Evolutionary conservation across 2,329 filamentous ascomycete genomes (phyloP), one percentile per base, ranked within the genome.

Genomic region (Colletotrichum sp.): DNA sequence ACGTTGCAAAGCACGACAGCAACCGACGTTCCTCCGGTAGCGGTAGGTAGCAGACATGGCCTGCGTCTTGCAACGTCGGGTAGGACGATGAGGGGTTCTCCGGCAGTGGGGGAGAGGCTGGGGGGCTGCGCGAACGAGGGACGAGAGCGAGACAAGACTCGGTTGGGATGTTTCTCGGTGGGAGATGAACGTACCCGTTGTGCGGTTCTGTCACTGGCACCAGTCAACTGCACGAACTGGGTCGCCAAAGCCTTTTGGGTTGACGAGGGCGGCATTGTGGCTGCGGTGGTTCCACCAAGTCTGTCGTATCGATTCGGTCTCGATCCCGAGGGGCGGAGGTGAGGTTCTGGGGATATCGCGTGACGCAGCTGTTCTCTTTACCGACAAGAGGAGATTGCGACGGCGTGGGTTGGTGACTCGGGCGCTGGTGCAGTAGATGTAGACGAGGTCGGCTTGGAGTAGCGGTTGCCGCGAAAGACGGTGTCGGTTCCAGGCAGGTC

Each of bases 211-310:
- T 88, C 88, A 18, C 82, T 81, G 18, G 85, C 84, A 39, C 87
- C 87, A 13, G 88, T 89, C 63, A 87, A 79, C 66, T 82, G 78
- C 66, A 86, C 80, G 78, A 90, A 89, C 80, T 88, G 83, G 66
- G 80, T 78, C 76, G 86, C 81, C 78, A 87, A 74, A 55, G 82
- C 80, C 82, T 85, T 88, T 79, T 89, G 85, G 77, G 85, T 78
- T 44, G 84, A 83, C 60, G 82, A 80, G 36, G 84, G 83, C 74
- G 86, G 82, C 86, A 87, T 86, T 69, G 68, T 81, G 52, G 65
- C 39, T n/a, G 57, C 39, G 15, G 24, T 34, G 21, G 21, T 57
- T 59, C 62, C 44, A 55, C 57, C 32, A 69, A 36, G 15, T 28
- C 60, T 52, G 55, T 57, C 6, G 62, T 64, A 63, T 71, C 32